These are phyloP conservation scores for Trypanosoma cruzi DNA, from an alignment of 208 protist genomes.

Conservation along the genomic window DNA sequence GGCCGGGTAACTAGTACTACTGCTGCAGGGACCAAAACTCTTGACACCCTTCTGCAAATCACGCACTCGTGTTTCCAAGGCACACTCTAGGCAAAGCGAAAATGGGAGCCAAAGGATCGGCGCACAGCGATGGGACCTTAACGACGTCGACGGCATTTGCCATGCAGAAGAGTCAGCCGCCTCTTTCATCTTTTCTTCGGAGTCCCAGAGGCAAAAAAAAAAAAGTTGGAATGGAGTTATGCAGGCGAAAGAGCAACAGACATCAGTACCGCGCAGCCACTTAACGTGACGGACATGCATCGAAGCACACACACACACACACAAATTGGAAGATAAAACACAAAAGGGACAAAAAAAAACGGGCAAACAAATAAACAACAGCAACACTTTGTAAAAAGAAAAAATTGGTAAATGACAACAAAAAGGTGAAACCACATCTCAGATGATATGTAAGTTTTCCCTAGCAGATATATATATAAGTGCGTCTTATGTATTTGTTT, in stretches of 20 bases:
- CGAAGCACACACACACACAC: background rate
- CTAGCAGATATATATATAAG: no score
- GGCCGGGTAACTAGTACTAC: background rate
- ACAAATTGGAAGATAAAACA: constrained; percentile 8
- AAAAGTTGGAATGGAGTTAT: background rate
- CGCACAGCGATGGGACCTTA: constrained; percentile 59
- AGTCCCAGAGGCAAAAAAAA: background rate
- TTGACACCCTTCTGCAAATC: background rate
- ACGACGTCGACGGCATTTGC: constrained; percentile 43
- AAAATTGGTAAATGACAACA: background rate
- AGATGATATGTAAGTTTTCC: no score
- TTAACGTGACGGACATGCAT: background rate
- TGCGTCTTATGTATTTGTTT: no score
- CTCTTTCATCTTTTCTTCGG: background rate
- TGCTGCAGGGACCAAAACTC: background rate
- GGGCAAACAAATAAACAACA: background rate
- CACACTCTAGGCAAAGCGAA: constrained; percentile 44
- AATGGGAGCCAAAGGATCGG: constrained; percentile 82
- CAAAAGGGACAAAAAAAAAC: no score
- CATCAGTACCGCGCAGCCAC: constrained; percentile 1
- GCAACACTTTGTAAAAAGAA: background rate
- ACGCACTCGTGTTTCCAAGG: constrained; percentile 9
- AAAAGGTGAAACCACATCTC: no score
- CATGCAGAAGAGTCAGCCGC: constrained; percentile 25
- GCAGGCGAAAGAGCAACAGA: constrained; percentile 6